A percentile compares a stretch with the other conserved stretches of the same genome.
phyloP scores from a whole-genome alignment of 306 rosid genomes.

The Prunus mira region DNA sequence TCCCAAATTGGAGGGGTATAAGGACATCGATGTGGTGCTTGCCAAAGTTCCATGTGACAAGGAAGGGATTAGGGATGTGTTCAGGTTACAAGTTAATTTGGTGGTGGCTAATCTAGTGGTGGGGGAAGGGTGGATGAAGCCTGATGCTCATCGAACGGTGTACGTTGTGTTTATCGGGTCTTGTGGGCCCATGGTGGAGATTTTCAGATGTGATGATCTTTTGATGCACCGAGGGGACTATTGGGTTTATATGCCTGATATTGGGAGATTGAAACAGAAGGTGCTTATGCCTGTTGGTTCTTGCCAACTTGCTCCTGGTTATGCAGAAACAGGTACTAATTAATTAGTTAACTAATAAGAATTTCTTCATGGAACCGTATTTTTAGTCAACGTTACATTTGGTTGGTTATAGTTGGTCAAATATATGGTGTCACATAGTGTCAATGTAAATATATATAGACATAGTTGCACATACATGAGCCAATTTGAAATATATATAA shows the following conservation, averaged over 20 bases:
- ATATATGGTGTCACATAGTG: too few relatives aligned
- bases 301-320: constrained; percentile 61
- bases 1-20: constrained; percentile 35
- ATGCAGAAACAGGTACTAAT: constrained; percentile 53
- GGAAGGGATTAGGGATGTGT: constrained; percentile 50
- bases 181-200: constrained; percentile 86
- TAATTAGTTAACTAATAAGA: background rate
- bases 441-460: too few relatives aligned
- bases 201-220: constrained; percentile 77
- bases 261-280: constrained; percentile 56
- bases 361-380: background rate
- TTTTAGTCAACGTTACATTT: background rate
- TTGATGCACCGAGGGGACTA: constrained; percentile 36
- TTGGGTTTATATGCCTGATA: constrained; percentile 66
- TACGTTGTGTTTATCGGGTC: constrained; percentile 62
- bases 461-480: too few relatives aligned
- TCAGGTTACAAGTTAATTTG: constrained; percentile 71
- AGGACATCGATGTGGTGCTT: constrained; percentile 51
- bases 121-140: constrained; percentile 41
- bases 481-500: too few relatives aligned
- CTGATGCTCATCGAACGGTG: constrained; percentile 36
- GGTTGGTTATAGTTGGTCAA: background rate
- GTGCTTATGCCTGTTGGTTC: constrained; percentile 71
- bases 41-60: constrained; percentile 52
- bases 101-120: constrained; percentile 72